Percentiles rank a stretch among this genome's conserved stretches.
phyloP scores from a whole-genome alignment of 2,329 filamentous ascomycete genomes.

The Monosporascus sp. region DNA sequence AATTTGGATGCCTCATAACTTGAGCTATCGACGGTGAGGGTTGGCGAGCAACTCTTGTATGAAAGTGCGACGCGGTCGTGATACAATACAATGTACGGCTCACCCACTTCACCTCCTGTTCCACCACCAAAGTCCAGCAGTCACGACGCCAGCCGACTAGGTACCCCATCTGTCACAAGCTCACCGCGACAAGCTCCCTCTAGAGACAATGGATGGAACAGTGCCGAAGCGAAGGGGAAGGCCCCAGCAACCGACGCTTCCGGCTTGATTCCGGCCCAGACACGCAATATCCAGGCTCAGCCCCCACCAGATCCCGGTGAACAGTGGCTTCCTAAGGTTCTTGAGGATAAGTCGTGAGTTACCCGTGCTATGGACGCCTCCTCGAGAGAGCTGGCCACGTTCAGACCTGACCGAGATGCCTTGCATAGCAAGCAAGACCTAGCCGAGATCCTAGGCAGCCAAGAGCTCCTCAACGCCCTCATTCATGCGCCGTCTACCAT shows the following conservation, averaged over 20 bases:
- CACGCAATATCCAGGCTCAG: slow-evolving; percentile 21
- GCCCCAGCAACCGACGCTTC: slow-evolving; percentile 20
- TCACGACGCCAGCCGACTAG: slow-evolving; percentile 62
- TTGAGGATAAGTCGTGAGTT: slow-evolving; percentile 76
- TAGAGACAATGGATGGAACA: slow-evolving; percentile 21
- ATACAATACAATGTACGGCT: slow-evolving; percentile 26
- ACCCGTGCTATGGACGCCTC: neutral
- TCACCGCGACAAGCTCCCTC: slow-evolving; percentile 39
- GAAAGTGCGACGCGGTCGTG: no score
- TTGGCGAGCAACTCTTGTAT: no score
- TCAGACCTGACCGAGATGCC: neutral
- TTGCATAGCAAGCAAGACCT: slow-evolving; percentile 69
- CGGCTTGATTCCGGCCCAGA: slow-evolving; percentile 24
- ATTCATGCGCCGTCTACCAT: slow-evolving; percentile 60
- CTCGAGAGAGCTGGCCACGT: no score
- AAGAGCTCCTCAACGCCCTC: slow-evolving; percentile 67
- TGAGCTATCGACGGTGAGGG: slow-evolving; percentile 3
- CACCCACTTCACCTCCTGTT: slow-evolving; percentile 55
- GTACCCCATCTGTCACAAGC: slow-evolving; percentile 52
- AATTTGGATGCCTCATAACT: no score
- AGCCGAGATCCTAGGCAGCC: slow-evolving; percentile 59
- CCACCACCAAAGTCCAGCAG: slow-evolving; percentile 68
- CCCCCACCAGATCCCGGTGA: slow-evolving; percentile 55
- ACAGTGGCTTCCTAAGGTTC: slow-evolving; percentile 70
- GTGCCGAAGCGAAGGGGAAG: slow-evolving; percentile 17